Evolutionary conservation across 202 grass and related monocot species (phyloP).

Genomic region (Panicum hallii): DNA sequence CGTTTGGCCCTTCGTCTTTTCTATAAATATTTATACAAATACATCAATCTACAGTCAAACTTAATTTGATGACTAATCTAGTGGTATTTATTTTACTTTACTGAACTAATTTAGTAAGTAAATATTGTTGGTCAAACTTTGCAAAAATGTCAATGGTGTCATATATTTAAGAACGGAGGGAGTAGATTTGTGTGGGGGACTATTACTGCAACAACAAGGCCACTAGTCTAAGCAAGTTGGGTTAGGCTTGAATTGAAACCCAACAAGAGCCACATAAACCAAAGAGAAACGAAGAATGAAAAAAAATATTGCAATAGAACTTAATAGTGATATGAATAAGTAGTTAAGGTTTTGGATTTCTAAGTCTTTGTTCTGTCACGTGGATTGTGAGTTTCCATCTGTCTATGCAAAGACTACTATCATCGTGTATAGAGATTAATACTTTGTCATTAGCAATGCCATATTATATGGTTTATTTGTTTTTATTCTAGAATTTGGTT

Average conservation of each 20-base stretch:
- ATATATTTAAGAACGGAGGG: no score
- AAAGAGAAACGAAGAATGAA: not conserved
- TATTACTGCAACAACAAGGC: not conserved
- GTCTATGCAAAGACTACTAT: not conserved
- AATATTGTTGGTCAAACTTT: no score
- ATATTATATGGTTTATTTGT: slow-evolving; percentile 25
- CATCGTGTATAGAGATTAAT: not conserved
- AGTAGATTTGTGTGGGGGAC: not conserved
- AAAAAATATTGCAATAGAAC: slow-evolving; percentile 11
- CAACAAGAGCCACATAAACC: not conserved
- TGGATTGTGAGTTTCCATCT: not conserved
- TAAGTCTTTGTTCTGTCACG: not conserved
- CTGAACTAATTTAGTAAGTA: no score
- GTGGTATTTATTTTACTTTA: no score
- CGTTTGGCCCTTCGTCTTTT: no score
- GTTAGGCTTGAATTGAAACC: not conserved
- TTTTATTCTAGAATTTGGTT: slow-evolving; percentile 33
- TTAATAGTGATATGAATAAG: not conserved
- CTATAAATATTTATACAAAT: no score
- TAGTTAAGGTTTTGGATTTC: slow-evolving; percentile 1
- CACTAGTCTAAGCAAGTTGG: not conserved
- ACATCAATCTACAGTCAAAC: no score
- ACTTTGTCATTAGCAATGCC: not conserved
- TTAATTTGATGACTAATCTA: no score
- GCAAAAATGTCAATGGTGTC: no score